Evolutionary conservation across 2,329 filamentous ascomycete genomes (phyloP).

Genomic region (Hortaea werneckii): DNA sequence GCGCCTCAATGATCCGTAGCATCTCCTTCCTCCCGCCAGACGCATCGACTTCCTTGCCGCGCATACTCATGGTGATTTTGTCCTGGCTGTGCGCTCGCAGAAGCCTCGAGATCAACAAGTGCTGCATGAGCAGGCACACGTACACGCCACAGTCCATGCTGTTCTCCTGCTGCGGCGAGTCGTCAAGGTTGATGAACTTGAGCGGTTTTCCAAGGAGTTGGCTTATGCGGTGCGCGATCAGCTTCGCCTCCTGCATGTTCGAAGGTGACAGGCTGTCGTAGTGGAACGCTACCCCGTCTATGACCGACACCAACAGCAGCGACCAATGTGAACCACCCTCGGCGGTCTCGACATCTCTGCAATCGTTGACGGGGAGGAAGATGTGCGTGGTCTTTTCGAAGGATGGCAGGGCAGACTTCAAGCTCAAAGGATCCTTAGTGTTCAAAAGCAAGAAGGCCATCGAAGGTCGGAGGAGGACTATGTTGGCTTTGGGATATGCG

Average conservation of each 20-base stretch:
- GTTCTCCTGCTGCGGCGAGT: conserved; percentile 86
- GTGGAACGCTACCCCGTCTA: conserved; percentile 89
- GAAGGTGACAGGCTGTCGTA: conserved; percentile 77
- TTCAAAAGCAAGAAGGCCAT: conserved; percentile 90
- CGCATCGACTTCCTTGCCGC: conserved; percentile 73
- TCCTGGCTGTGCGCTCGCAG: conserved; percentile 68
- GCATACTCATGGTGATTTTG: conserved; percentile 92
- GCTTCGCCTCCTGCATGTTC: conserved; percentile 64
- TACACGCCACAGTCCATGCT: conserved; percentile 91
- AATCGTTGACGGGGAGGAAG: conserved; percentile 93
- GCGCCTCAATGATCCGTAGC: conserved; percentile 73
- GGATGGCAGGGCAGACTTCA: conserved; percentile 63
- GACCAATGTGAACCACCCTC: conserved; percentile 95
- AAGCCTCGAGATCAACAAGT: conserved; percentile 77
- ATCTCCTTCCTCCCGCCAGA: conserved; percentile 78
- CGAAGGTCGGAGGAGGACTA: conserved; percentile 80
- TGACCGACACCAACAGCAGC: conserved; percentile 73
- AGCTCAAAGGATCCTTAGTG: conserved; percentile 46
- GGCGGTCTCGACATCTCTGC: conserved; percentile 60
- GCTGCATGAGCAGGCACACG: conserved; percentile 89
- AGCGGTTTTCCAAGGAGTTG: conserved; percentile 56
- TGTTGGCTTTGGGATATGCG: conserved; percentile 71
- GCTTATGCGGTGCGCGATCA: conserved; percentile 59
- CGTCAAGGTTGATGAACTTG: conserved; percentile 69
- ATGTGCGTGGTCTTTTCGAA: conserved; percentile 78